Conservation (phyloP, 2,329 filamentous ascomycete genomes). For the Rugonectria rugulosa region DNA sequence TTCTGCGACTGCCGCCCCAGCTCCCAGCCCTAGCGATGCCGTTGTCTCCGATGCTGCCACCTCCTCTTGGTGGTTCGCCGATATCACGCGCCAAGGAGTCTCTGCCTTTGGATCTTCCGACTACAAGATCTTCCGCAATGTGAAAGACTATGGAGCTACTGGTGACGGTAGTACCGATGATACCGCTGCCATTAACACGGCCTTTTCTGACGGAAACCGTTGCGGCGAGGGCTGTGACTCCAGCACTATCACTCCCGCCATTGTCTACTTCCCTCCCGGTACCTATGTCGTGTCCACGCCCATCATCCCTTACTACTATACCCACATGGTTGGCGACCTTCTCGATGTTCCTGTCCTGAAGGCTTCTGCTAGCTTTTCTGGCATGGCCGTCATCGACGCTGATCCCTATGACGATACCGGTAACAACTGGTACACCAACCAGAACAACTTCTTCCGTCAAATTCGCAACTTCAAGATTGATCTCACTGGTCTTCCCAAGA, state of each 20-base stretch:
- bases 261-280: slow-evolving; percentile 92
- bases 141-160: slow-evolving; percentile 76
- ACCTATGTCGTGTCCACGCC: slow-evolving; percentile 84
- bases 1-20: slow-evolving; percentile 44
- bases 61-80: slow-evolving; percentile 74
- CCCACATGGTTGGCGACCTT: slow-evolving; percentile 87
- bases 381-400: slow-evolving; percentile 89
- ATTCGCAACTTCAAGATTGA: slow-evolving; percentile 85
- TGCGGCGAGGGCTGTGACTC: slow-evolving; percentile 87
- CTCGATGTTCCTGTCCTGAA: slow-evolving; percentile 76
- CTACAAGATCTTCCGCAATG: slow-evolving; percentile 81
- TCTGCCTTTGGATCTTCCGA: slow-evolving; percentile 64
- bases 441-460: slow-evolving; percentile 85
- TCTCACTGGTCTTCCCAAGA: slow-evolving; percentile 68
- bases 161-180: slow-evolving; percentile 79
- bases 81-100: slow-evolving; percentile 72
- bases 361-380: slow-evolving; percentile 73
- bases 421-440: slow-evolving; percentile 79
- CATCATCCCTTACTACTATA: slow-evolving; percentile 89
- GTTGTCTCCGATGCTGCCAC: slow-evolving; percentile 32
- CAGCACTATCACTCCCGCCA: slow-evolving; percentile 79
- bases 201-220: slow-evolving; percentile 78
- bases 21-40: slow-evolving; percentile 29
- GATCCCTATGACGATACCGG: slow-evolving; percentile 80
- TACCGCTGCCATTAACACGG: slow-evolving; percentile 85